Conservation (phyloP, 129 eudicot species). For the Centrapalus pauciflorus region DNA sequence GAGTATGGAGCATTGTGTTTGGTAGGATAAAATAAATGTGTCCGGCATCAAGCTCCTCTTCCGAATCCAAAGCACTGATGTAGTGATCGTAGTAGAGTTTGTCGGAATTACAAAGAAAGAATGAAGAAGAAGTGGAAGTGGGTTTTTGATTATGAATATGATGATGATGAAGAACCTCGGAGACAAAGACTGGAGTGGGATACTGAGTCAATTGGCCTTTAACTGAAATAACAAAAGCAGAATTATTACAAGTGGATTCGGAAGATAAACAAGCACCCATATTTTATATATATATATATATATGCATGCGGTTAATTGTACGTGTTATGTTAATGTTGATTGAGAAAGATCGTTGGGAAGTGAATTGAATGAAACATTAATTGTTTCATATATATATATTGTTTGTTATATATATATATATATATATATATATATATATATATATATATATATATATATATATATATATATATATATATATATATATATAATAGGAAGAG, state of each 20-base stretch:
- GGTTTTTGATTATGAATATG: constrained; percentile 15
- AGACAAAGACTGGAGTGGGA: constrained; percentile 34
- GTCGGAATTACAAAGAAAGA: constrained; percentile 66
- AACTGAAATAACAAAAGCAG: constrained; percentile 32
- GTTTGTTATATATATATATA: too few relatives aligned
- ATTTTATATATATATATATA: too few relatives aligned
- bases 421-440: too few relatives aligned
- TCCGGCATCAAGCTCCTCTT: constrained; percentile 38
- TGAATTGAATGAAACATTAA: too few relatives aligned
- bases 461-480: too few relatives aligned
- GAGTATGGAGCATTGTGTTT: constrained; percentile 33
- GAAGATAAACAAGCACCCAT: constrained; percentile 58
- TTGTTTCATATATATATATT: too few relatives aligned
- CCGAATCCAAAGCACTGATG: constrained; percentile 30
- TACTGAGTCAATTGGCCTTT: constrained; percentile 36
- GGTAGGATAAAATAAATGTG: constrained; percentile 68
- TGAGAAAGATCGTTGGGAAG: too few relatives aligned
- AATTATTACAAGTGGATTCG: neutral
- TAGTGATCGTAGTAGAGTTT: constrained; percentile 40
- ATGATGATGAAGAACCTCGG: constrained; percentile 38
- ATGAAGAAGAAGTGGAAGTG: neutral
- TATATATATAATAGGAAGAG: too few relatives aligned
- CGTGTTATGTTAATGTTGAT: too few relatives aligned
- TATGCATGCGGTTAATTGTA: too few relatives aligned
- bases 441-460: too few relatives aligned